phyloP scores from a whole-genome alignment of 2,329 filamentous ascomycete species.

The Microdochium bolleyi region DNA sequence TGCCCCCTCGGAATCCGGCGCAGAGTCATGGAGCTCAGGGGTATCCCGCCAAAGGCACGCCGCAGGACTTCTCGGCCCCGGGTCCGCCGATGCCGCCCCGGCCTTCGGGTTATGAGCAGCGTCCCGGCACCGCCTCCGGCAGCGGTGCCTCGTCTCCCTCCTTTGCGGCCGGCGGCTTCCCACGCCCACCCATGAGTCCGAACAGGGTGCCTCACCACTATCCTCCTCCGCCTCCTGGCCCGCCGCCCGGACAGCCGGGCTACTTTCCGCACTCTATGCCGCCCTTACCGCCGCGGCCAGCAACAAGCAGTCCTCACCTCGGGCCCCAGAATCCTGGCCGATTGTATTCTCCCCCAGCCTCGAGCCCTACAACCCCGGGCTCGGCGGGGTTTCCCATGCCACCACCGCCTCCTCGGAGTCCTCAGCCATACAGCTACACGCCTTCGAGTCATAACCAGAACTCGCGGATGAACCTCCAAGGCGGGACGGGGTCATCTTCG shows the following conservation, averaged over 20 bases:
- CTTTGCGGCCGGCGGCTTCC: background rate
- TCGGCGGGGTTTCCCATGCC: background rate
- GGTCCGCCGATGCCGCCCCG: slow-evolving; percentile 1
- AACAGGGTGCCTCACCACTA: slow-evolving; percentile 3
- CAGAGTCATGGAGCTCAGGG: background rate
- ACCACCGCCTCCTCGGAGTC: background rate
- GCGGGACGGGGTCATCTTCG: background rate
- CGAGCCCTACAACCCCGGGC: background rate
- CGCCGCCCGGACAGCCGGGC: slow-evolving; percentile 4
- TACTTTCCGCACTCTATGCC: slow-evolving; percentile 8
- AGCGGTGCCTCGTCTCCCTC: background rate
- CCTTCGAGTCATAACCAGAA: background rate
- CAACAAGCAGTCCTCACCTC: slow-evolving; percentile 2
- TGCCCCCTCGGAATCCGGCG: background rate
- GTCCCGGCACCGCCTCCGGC: background rate
- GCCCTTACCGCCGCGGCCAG: slow-evolving; percentile 9
- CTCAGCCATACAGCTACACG: background rate
- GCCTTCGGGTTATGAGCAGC: background rate
- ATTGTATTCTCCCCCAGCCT: background rate
- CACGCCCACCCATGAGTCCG: slow-evolving; percentile 9
- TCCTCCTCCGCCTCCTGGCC: slow-evolving; percentile 7
- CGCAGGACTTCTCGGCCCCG: background rate
- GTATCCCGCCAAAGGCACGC: background rate
- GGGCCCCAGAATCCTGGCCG: background rate
- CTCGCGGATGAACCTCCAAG: background rate